Conservation (phyloP, 2,329 filamentous ascomycete species). For the Colletotrichum sp. region DNA sequence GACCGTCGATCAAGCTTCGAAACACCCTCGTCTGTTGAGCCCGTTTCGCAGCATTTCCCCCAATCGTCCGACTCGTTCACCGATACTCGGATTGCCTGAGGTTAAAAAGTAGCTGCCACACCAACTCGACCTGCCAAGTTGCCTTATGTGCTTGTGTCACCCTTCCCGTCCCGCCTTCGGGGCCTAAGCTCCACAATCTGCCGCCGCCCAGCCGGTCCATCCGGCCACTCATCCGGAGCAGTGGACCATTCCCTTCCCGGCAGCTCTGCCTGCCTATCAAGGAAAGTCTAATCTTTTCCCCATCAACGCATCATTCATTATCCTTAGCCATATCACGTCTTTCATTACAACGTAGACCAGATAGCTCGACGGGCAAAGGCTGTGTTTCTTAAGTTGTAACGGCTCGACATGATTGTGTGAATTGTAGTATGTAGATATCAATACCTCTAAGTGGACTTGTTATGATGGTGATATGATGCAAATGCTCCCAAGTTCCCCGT, state of each 20-base stretch:
- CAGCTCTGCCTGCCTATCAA: background rate
- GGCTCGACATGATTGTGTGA: background rate
- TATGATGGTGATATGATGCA: background rate
- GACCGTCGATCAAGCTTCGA: background rate
- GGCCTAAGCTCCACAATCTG: conserved; percentile 1
- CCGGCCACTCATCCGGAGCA: background rate
- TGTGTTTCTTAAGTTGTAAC: background rate
- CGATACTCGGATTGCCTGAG: background rate
- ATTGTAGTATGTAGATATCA: background rate
- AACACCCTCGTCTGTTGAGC: background rate
- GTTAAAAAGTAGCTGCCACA: background rate
- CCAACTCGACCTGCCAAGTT: background rate
- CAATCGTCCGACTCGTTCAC: background rate
- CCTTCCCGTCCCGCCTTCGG: conserved; percentile 1
- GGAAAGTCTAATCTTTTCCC: background rate
- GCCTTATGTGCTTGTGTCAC: background rate
- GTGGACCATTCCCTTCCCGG: background rate
- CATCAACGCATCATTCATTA: background rate
- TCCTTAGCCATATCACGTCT: background rate
- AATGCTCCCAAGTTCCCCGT: background rate
- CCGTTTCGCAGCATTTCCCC: background rate
- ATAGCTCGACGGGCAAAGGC: background rate
- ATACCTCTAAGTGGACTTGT: conserved; percentile 1
- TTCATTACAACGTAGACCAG: background rate
- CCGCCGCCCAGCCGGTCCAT: background rate